Evolutionary conservation across 352 stramenopile species (phyloP), one percentile per base, ranked within the genome.

Genomic region (Blastocystis sp.): DNA sequence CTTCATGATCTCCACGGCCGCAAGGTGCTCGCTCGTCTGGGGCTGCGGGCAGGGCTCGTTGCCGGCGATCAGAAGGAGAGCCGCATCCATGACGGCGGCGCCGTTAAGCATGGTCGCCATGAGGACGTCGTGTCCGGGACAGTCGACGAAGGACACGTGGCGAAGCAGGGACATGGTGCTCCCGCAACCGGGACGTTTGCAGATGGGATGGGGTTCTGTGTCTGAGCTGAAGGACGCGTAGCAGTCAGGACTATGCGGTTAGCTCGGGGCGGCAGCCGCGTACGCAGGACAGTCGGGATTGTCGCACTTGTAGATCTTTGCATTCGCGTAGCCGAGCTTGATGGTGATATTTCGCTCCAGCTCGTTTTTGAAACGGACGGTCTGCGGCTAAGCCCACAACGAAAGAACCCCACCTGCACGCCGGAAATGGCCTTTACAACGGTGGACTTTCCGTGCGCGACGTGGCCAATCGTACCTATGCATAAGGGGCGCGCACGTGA

Each of bases 91-190:
- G 90, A 99, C 97, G 45, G 97, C 98, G 1, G 98, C 97, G 90
- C 97, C 97, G 94, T 99, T 99, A 35, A 99, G 94, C 98, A 99
- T 99, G 91, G 98, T 99, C 61, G 98, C 98, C 98, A 99, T 99
- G 90, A 99, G 95, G 94, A 99, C 99, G 92, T 99, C 97, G 94
- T 99, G 97, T 81, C 98, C 97, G 21, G 97, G 98, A 94, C 98
- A 99, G 92, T 99, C 97, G 4, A 99, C 98, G 91, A 99, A 99
- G 67, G 95, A 98, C 41, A 99, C 95, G 92, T 99, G 97, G 88
- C 97, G 95, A 63, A 93, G 91, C 26, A 96, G 91, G 51, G 93
- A 91, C 89, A 94, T 95, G 31, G 90, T 93, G 13, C 94, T 89
- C 33, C 92, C 92, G 45, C 79, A 89, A 13, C 79, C 79, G 67